Conservation (phyloP, 129 eudicot species). For the Silybum marianum region DNA sequence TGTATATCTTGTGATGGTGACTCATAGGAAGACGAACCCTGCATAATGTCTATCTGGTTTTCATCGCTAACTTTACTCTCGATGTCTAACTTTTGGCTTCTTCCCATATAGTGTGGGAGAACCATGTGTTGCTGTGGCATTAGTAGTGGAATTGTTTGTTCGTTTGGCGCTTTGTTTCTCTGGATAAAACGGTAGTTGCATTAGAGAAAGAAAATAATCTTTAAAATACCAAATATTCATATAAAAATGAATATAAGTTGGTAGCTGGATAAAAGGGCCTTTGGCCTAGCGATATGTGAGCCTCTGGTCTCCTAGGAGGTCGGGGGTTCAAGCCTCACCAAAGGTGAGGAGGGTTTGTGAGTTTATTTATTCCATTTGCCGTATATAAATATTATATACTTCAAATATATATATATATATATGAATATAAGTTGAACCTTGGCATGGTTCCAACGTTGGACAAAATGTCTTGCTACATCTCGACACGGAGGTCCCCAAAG, state of each 20-base stretch:
- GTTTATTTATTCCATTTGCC: too few species aligned
- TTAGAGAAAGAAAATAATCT: slow-evolving; percentile 21
- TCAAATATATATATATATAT: background rate
- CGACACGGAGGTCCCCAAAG: slow-evolving; percentile 99
- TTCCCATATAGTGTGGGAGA: slow-evolving; percentile 95
- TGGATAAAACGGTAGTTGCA: slow-evolving; percentile 32
- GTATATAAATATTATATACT: too few species aligned
- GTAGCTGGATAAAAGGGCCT: too few species aligned
- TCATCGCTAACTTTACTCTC: slow-evolving; percentile 33
- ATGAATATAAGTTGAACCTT: slow-evolving; percentile 50
- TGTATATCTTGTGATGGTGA: slow-evolving; percentile 86
- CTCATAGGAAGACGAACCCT: slow-evolving; percentile 50
- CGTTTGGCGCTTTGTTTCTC: slow-evolving; percentile 86
- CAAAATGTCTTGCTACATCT: slow-evolving; percentile 94
- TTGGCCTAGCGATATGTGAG: too few species aligned
- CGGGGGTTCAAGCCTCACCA: too few species aligned
- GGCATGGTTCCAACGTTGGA: slow-evolving; percentile 99
- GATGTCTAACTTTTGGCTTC: slow-evolving; percentile 53
- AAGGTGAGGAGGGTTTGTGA: too few species aligned
- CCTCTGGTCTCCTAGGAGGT: too few species aligned
- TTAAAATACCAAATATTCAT: background rate
- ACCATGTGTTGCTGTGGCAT: slow-evolving; percentile 98
- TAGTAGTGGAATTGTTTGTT: slow-evolving; percentile 83
- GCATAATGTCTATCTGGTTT: slow-evolving; percentile 31
- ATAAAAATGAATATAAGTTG: background rate